Conservation (phyloP, 305 asterid genomes). For the Euphrasia arctica region DNA sequence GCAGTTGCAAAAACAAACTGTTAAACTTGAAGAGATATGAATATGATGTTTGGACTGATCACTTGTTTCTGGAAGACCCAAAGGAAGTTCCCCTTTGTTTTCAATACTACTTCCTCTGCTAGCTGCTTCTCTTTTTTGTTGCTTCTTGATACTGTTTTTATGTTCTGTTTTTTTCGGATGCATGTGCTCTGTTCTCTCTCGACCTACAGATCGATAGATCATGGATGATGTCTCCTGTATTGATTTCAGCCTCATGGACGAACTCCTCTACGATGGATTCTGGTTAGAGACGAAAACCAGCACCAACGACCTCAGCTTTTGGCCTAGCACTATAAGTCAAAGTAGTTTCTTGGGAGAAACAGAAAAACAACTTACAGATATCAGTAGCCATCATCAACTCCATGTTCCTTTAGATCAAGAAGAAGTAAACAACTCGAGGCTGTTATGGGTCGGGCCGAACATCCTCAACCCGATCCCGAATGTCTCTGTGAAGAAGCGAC, state of each 20-base stretch:
- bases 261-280: slow-evolving; percentile 71
- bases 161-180: background rate
- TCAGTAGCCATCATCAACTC: background rate
- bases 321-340: slow-evolving; percentile 22
- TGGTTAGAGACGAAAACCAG: slow-evolving; percentile 53
- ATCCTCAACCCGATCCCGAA: slow-evolving; percentile 24
- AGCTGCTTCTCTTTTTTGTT: slow-evolving; percentile 25
- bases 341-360: too few species aligned
- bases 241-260: slow-evolving; percentile 58
- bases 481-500: slow-evolving; percentile 36
- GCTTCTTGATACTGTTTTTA: slow-evolving; percentile 42
- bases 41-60: slow-evolving; percentile 28
- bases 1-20: slow-evolving; percentile 24
- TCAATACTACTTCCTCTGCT: slow-evolving; percentile 44
- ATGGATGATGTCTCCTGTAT: slow-evolving; percentile 30
- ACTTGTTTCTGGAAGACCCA: slow-evolving; percentile 46
- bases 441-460: slow-evolving; percentile 49
- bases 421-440: slow-evolving; percentile 19
- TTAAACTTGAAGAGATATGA: background rate
- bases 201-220: slow-evolving; percentile 3
- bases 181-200: background rate
- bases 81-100: slow-evolving; percentile 53
- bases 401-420: background rate
- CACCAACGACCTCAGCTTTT: slow-evolving; percentile 44
- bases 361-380: too few species aligned